phyloP scores from a whole-genome alignment of 352 stramenopile species.

The Phytophthora pini region DNA sequence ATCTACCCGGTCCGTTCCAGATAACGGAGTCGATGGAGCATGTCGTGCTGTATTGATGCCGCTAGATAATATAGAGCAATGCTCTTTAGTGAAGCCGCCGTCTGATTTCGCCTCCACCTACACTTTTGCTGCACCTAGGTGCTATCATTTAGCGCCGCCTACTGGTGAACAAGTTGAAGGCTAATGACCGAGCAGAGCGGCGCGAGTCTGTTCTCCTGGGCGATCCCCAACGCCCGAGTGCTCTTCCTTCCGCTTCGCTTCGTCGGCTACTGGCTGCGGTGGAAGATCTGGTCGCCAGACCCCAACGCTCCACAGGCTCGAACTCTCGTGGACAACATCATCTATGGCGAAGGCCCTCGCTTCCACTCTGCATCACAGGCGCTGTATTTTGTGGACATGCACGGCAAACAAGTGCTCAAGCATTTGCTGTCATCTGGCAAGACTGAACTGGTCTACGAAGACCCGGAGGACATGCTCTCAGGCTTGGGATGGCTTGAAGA shows the following conservation, averaged over 20 bases:
- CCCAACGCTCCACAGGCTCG: constrained; percentile 3
- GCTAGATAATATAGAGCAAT: constrained; percentile 1
- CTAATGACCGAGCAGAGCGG: too few relatives aligned
- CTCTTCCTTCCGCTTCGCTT: constrained; percentile 33
- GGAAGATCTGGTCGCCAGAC: constrained; percentile 22
- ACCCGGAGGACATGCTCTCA: constrained; percentile 49
- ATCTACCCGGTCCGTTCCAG: not conserved
- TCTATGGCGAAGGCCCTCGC: too few relatives aligned
- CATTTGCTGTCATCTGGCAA: constrained; percentile 46
- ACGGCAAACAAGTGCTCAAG: constrained; percentile 51
- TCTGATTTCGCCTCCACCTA: constrained; percentile 5
- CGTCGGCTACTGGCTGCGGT: constrained; percentile 30
- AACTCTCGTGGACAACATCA: constrained; percentile 33
- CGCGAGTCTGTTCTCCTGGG: constrained; percentile 7
- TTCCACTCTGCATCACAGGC: too few relatives aligned
- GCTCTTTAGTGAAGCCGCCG: too few relatives aligned
- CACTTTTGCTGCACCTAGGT: constrained; percentile 21
- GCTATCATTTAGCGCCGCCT: too few relatives aligned
- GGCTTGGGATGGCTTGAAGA: constrained; percentile 66
- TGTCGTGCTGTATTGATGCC: too few relatives aligned
- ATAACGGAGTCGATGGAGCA: not conserved
- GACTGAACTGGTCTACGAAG: constrained; percentile 44
- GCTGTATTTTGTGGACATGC: constrained; percentile 30
- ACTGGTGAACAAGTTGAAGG: too few relatives aligned
- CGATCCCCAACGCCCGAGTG: constrained; percentile 9